Evolutionary conservation across 1,284 basidiomycete genomes (phyloP), one percentile per base, ranked within the genome.

Genomic region (Trametes sp.): DNA sequence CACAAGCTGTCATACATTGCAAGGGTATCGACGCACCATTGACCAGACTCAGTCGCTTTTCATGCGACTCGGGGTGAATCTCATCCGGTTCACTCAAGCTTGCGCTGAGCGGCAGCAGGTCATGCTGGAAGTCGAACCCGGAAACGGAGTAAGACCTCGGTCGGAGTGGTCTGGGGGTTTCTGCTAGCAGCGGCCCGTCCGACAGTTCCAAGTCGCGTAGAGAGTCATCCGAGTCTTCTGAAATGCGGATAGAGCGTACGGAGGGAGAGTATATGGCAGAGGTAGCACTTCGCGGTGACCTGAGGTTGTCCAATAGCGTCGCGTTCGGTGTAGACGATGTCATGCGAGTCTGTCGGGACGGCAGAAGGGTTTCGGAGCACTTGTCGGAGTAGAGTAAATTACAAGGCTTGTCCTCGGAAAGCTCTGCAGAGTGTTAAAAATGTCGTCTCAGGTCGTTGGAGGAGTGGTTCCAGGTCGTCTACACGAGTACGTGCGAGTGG

Each of bases 51-150:
- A 95, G 86, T 67, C 81, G 92, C 76, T 93, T 94, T 69, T 92
- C 89, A 48, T 80, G 73, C 56, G 70, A 75, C 60, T 81, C 82
- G 29, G 78, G 79, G 49, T 80, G 76, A 16, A 78, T 68, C 41
- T 78, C 76, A 23, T 88, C 86, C 11, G 85, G 83, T 66, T 92
- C 89, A 45, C 85, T 89, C 61, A 94, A 75, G 72, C 91, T 94
- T 14, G 87, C 80, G 59, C 85, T 90, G 31, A 95, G 80, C 0
- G 93, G 94, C 23, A 96, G 77, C 66, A 95, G 78, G 64, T 93
- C 88, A 54, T 83, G 83, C 73, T 91, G 85, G 70, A 94, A 94
- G 69, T 93, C 87, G 73, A 94, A 94, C 11, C 89, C 88, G 1
- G 88, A 82, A 36, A 90, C 76, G n/a, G 91, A 93, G 74, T 87